Conservation (phyloP, 345 rosid species). For the Isatis tinctoria region DNA sequence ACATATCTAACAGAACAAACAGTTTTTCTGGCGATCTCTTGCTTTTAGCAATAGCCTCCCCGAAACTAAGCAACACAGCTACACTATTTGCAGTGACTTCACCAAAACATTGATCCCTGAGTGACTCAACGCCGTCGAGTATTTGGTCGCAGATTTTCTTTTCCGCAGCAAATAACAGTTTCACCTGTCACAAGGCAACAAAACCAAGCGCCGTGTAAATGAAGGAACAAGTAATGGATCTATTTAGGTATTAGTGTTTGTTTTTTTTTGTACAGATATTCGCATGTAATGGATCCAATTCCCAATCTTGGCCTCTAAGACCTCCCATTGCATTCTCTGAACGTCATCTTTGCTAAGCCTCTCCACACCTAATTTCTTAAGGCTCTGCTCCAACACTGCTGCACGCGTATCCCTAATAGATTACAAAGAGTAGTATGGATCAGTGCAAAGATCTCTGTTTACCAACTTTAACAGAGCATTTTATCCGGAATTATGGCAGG, state of each 20-base stretch:
- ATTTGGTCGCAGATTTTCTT: conserved; percentile 86
- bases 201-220: neutral
- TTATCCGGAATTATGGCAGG: too few species aligned
- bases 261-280: conserved; percentile 55
- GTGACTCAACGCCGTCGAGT: conserved; percentile 64
- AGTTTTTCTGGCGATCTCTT: conserved; percentile 95
- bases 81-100: conserved; percentile 84
- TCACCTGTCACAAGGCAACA: conserved; percentile 58
- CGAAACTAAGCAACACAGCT: conserved; percentile 81
- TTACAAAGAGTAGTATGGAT: neutral
- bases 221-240: neutral
- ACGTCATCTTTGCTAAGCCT: conserved; percentile 94
- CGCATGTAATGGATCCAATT: conserved; percentile 98
- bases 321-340: conserved; percentile 99
- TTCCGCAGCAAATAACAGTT: conserved; percentile 81
- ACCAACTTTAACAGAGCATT: too few species aligned
- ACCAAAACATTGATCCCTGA: conserved; percentile 80
- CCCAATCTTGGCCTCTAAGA: conserved; percentile 93
- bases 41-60: conserved; percentile 96
- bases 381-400: conserved; percentile 85
- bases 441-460: too few species aligned
- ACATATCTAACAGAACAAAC: conserved; percentile 94
- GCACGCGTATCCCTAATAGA: conserved; percentile 75
- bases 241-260: neutral
- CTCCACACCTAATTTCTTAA: conserved; percentile 85